These are phyloP conservation scores for Knoxdaviesia capensis DNA, from an alignment of 2,329 filamentous ascomycete genomes.

Conservation along the genomic window DNA sequence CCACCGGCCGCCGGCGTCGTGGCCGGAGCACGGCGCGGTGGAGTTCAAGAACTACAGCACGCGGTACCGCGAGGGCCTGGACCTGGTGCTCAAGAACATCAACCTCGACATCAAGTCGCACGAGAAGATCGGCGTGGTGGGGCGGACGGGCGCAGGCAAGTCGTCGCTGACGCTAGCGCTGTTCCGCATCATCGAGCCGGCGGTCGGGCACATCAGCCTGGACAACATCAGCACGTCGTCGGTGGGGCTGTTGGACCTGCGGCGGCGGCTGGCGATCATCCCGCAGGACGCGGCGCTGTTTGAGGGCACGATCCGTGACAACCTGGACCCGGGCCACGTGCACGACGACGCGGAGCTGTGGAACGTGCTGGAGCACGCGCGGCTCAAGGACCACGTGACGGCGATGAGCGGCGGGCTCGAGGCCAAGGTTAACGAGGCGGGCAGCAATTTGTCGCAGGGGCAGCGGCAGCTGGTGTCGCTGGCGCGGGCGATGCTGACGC, in stretches of 20 bases:
- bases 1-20: slow-evolving; percentile 69
- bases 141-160: slow-evolving; percentile 89
- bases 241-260: slow-evolving; percentile 77
- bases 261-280: slow-evolving; percentile 83
- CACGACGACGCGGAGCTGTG: slow-evolving; percentile 95
- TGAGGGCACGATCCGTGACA: slow-evolving; percentile 81
- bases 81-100: slow-evolving; percentile 84
- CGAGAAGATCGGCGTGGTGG: slow-evolving; percentile 96
- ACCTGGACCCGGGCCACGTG: slow-evolving; percentile 82
- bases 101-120: slow-evolving; percentile 82
- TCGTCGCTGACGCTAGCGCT: slow-evolving; percentile 80
- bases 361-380: slow-evolving; percentile 87
- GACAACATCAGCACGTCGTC: slow-evolving; percentile 75
- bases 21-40: slow-evolving; percentile 77
- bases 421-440: slow-evolving; percentile 80
- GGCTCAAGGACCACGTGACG: slow-evolving; percentile 74
- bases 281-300: slow-evolving; percentile 95
- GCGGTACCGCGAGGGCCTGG: slow-evolving; percentile 72
- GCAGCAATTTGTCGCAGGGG: slow-evolving; percentile 86
- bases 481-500: slow-evolving; percentile 80
- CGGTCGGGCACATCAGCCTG: slow-evolving; percentile 66
- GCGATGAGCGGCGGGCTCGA: slow-evolving; percentile 80
- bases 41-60: slow-evolving; percentile 89
- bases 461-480: slow-evolving; percentile 89
- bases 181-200: slow-evolving; percentile 88